Percentiles rank a stretch among this genome's conserved stretches.
Evolutionary conservation across 345 rosid genomes (phyloP).

Genomic region (Trapa bicornis): DNA sequence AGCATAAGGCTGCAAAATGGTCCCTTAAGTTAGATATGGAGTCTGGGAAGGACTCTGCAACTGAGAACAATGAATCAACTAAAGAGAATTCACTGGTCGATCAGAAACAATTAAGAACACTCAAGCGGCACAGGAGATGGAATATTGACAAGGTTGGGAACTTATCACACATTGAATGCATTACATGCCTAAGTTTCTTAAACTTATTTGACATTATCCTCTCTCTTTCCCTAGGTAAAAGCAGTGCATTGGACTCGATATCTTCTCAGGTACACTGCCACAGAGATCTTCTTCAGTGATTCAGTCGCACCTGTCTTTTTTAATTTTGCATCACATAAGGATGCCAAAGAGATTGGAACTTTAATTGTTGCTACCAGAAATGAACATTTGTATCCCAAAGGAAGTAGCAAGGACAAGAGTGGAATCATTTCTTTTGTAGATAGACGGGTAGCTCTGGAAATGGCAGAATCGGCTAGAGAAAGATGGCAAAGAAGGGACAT

Average conservation of each 20-base stretch:
- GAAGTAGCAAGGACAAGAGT: conserved; percentile 68
- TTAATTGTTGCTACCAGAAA: conserved; percentile 75
- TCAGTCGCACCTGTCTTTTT: conserved; percentile 66
- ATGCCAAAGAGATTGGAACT: conserved; percentile 82
- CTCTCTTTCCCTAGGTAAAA: conserved; percentile 43
- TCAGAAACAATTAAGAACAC: conserved; percentile 38
- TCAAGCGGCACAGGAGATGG: conserved; percentile 94
- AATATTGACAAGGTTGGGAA: conserved; percentile 55
- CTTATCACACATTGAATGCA: conserved; percentile 6
- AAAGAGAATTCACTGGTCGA: conserved; percentile 29
- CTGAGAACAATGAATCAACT: conserved; percentile 27
- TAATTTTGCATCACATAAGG: conserved; percentile 66
- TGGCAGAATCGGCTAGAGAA: conserved; percentile 93
- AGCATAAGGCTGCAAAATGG: conserved; percentile 48
- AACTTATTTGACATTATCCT: conserved; percentile 10
- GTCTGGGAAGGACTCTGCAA: conserved; percentile 32
- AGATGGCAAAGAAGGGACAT: conserved; percentile 95
- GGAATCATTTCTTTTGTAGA: conserved; percentile 73
- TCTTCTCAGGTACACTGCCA: conserved; percentile 85
- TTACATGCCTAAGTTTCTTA: conserved; percentile 7
- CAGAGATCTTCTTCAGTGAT: conserved; percentile 71
- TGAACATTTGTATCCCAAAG: conserved; percentile 72
- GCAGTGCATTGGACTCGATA: conserved; percentile 88
- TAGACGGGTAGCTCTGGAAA: conserved; percentile 73
- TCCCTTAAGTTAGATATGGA: conserved; percentile 26